Evolutionary conservation across 2,329 filamentous ascomycete genomes (phyloP), one percentile per base, ranked within the genome.

Genomic region (Blastomyces gilchristii): DNA sequence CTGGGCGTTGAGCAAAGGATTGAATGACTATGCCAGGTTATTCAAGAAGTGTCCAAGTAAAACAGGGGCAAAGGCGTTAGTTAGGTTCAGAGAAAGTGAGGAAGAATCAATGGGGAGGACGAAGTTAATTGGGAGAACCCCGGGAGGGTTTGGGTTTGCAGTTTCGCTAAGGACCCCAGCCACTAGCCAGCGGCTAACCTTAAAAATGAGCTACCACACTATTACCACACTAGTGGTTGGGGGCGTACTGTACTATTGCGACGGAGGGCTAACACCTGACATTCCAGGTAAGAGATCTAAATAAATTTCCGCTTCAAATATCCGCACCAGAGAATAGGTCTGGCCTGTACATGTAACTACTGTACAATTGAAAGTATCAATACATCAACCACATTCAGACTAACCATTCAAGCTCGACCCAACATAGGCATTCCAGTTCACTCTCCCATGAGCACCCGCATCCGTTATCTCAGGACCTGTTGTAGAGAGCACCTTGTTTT

Each of bases 361-460:
- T 28, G 37, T 54, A 54, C n/a, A n/a, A 31, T 31, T 7, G 34
- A 25, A 50, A n/a, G 3, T 28, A 16, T 22, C n/a, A 8, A 54
- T 5, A 18, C 34, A 34, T 34, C 34, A 37, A 39, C 9, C 9
- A 41, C 11, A 11, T 14, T 53, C 50, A 34, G 3, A 22, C n/a
- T 22, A 22, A 22, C 22, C 53, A 62, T 37, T 7, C 47, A 64
- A 18, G 34, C 68, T 72, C 34, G 71, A 72, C n/a, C 72, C 72
- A 61, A 74, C 73, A 67, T 68, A 69, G n/a, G 73, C 71, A 64
- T 75, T 75, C 71, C 72, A 75, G 47, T 74, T 71, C 11, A 74
- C 67, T 58, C 69, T 66, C 4, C 72, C 72, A 60, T 71, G 67
- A 7, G 52, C 52, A 58, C 70, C 72, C 14, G 68, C 54, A 11